Conservation (phyloP, 2,329 filamentous ascomycete genomes). For the Aspergillus persii region DNA sequence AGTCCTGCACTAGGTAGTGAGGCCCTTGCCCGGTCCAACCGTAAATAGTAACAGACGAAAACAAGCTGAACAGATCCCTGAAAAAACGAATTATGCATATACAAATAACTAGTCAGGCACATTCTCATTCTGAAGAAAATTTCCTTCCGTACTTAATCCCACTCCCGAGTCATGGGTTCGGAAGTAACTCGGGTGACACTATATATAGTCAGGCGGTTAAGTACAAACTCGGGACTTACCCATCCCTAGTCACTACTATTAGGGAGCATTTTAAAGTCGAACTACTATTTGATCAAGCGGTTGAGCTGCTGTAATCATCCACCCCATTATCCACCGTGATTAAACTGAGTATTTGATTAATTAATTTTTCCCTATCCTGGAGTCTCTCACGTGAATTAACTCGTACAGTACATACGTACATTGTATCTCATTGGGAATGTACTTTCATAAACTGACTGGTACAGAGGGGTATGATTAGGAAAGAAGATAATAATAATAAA, state of each 20-base stretch:
- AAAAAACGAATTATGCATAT: neutral
- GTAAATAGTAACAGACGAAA: neutral
- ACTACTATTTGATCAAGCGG: too few species aligned
- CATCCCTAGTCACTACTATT: too few species aligned
- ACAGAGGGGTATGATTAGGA: neutral
- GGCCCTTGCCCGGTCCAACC: too few species aligned
- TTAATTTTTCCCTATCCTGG: neutral
- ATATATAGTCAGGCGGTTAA: neutral
- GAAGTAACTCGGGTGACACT: neutral
- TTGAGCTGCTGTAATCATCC: neutral
- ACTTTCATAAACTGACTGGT: neutral
- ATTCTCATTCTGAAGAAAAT: neutral
- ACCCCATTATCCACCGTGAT: neutral
- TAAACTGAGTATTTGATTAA: neutral
- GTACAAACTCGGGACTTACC: neutral
- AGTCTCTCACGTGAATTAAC: neutral
- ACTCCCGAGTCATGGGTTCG: neutral
- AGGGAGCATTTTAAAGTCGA: too few species aligned
- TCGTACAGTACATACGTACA: neutral
- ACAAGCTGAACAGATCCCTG: neutral
- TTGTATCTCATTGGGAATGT: neutral
- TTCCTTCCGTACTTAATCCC: neutral
- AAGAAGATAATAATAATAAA: neutral
- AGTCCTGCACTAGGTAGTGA: neutral
- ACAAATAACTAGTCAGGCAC: neutral